Evolutionary conservation across 2,329 filamentous ascomycete genomes (phyloP).

Genomic region (Nemania sp.): DNA sequence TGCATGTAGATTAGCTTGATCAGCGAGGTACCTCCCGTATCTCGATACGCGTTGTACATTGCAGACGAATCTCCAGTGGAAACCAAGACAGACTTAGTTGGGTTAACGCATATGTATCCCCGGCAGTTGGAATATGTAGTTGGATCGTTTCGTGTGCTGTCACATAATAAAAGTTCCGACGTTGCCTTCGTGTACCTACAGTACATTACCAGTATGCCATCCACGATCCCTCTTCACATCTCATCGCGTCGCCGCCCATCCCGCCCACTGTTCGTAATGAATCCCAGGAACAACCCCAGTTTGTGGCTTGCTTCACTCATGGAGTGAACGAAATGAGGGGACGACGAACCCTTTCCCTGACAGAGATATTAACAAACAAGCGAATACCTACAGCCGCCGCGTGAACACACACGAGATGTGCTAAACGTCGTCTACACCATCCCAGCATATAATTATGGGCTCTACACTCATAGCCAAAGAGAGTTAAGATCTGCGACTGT

Average conservation of each 20-base stretch:
- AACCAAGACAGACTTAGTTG: neutral
- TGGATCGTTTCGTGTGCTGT: neutral
- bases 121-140: constrained; percentile 15
- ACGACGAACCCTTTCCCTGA: no score
- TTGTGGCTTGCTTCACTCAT: neutral
- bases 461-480: neutral
- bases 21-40: neutral
- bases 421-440: neutral
- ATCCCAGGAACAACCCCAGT: neutral
- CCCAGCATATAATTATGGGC: neutral
- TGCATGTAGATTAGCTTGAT: neutral
- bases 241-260: neutral
- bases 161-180: constrained; percentile 12
- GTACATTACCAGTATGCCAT: constrained; percentile 1
- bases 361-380: no score
- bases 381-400: neutral
- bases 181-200: constrained; percentile 16
- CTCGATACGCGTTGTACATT: neutral
- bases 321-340: neutral
- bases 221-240: neutral
- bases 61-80: neutral
- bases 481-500: constrained; percentile 9
- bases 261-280: neutral
- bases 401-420: constrained; percentile 16
- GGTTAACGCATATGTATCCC: neutral